phyloP scores from a whole-genome alignment of 2,329 filamentous ascomycete genomes.

The Simplicillium sp. region DNA sequence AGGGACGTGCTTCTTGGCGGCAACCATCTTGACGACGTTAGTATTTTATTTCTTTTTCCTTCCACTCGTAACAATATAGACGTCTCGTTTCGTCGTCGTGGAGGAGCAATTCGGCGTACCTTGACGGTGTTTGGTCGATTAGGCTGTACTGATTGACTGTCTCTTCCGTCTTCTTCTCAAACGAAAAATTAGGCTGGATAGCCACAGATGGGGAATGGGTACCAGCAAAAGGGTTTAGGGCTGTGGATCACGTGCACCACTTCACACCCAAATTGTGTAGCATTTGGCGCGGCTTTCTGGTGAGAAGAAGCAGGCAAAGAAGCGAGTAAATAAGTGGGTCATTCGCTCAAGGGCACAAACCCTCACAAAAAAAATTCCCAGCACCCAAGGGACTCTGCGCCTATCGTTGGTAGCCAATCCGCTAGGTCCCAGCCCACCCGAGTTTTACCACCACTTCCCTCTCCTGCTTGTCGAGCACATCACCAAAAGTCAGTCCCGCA shows the following conservation, averaged over 20 bases:
- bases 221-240: not conserved
- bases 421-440: too few relatives aligned
- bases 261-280: not conserved
- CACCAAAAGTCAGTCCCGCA: conserved; percentile 3
- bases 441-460: too few relatives aligned
- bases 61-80: not conserved
- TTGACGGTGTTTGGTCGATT: not conserved
- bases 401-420: too few relatives aligned
- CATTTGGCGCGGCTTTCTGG: not conserved
- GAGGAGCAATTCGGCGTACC: not conserved
- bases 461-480: not conserved
- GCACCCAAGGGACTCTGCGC: too few relatives aligned
- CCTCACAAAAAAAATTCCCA: conserved; percentile 3
- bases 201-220: not conserved
- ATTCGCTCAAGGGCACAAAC: conserved; percentile 5
- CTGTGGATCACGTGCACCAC: not conserved
- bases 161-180: not conserved
- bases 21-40: conserved; percentile 66
- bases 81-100: not conserved
- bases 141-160: not conserved
- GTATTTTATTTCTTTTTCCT: conserved; percentile 13
- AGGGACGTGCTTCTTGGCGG: conserved; percentile 97
- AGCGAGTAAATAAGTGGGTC: not conserved
- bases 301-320: not conserved
- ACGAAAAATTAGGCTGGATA: not conserved